Evolutionary conservation across 768 basidiomycete species (phyloP), one percentile per base, ranked within the genome.

Genomic region (Kwoniella newhampshirensis): DNA sequence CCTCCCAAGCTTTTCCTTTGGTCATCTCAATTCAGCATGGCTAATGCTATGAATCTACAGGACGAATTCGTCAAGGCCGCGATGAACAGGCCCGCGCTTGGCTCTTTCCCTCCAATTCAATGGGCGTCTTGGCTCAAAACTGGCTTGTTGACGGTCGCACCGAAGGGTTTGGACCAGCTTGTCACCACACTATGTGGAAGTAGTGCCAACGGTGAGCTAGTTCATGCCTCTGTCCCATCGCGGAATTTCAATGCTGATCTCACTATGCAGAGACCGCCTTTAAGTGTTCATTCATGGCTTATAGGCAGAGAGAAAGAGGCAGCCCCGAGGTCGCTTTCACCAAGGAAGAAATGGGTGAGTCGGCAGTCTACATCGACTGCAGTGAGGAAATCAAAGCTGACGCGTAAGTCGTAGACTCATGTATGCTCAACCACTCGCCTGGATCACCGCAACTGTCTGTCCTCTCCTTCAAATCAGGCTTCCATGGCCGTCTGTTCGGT

Each of bases 401-500:
- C 8, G 32, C 43, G 20, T 39, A 39, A 40, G 27, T 23, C 2
- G 25, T 58, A 74, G 68, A 67, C 28, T 76, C 76, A 0, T 77
- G 75, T 59, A 79, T 80, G 78, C 50, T 64, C 43, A 80, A 79
- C 61, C 60, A 77, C 18, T 49, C 68, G 2, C 79, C 79, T 1
- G 79, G 79, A 9, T 62, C 63, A 5, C 79, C 79, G 1, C 66
- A 77, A 13, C 68, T 80, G 20, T 66, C 73, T 21, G 68, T 78
- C 35, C 61, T 80, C 32, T 76, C 74, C 17, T 78, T 80, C 73
- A 77, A 64, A 30, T 62, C 63, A 15, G 79, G 67, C 13, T 80
- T 80, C 66, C 79, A 80, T 65, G 79, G 79, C 9, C 66, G 79
- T 21, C 51, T 79, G 30, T 77, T 80, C 46, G 79, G 78, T 0